phyloP scores from a whole-genome alignment of 768 basidiomycete species.

The Hortiboletus flavorubellus region DNA sequence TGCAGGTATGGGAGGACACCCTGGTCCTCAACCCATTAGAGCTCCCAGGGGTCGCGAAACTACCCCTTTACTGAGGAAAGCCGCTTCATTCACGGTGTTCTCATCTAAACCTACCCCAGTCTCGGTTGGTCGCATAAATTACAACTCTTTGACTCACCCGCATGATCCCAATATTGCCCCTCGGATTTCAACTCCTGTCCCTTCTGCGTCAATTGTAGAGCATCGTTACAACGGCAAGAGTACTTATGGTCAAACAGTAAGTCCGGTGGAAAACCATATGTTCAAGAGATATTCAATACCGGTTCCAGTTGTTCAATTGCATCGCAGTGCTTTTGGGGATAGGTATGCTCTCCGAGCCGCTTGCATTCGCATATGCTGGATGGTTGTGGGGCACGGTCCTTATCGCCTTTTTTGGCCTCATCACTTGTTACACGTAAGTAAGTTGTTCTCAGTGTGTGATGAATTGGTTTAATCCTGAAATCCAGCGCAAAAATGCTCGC shows the following conservation, averaged over 20 bases:
- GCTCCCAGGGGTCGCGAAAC: constrained; percentile 12
- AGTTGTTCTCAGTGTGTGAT: constrained; percentile 26
- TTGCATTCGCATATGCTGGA: constrained; percentile 90
- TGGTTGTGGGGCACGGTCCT: constrained; percentile 79
- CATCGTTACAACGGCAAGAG: constrained; percentile 51
- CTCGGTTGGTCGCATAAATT: not conserved
- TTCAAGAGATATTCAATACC: constrained; percentile 1
- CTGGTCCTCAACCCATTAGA: not conserved
- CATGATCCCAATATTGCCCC: not conserved
- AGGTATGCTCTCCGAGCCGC: constrained; percentile 84
- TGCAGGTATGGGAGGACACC: constrained; percentile 10
- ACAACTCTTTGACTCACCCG: not conserved
- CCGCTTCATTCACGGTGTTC: constrained; percentile 33
- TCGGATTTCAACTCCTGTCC: constrained; percentile 2
- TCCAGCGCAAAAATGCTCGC: constrained; percentile 85
- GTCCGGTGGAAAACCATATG: constrained; percentile 13
- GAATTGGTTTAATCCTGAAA: constrained; percentile 2
- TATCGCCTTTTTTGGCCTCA: constrained; percentile 69
- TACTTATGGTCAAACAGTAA: constrained; percentile 70
- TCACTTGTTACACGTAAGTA: constrained; percentile 89
- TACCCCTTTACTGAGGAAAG: constrained; percentile 42
- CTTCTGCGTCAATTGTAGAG: constrained; percentile 1
- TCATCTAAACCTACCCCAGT: constrained; percentile 2
- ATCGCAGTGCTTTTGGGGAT: constrained; percentile 85
- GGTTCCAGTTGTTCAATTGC: constrained; percentile 75